A percentile compares a stretch with the other conserved stretches of the same genome.
Conservation (phyloP, 441 rosid species). For the Hura crepitans region DNA sequence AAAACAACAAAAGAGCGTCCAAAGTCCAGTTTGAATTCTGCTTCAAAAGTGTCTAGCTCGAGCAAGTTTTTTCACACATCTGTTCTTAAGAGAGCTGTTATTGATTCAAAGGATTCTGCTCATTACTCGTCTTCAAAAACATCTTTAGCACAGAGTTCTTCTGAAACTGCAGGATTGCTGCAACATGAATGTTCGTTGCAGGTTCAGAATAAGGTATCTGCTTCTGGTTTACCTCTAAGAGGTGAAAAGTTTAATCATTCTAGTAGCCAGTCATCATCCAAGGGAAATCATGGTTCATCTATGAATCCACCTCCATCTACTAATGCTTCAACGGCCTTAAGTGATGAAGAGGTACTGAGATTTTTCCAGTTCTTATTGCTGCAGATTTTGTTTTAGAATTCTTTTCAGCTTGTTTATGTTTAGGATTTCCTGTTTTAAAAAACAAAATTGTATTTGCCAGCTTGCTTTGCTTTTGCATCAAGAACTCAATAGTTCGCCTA, state of each 20-base stretch:
- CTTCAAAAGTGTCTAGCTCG: constrained; percentile 37
- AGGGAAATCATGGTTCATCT: constrained; percentile 42
- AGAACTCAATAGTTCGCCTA: constrained; percentile 96
- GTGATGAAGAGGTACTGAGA: constrained; percentile 84
- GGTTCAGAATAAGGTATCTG: constrained; percentile 36
- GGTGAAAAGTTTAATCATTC: constrained; percentile 57
- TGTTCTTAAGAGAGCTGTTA: constrained; percentile 35
- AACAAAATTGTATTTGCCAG: constrained; percentile 47
- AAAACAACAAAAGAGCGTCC: constrained; percentile 43
- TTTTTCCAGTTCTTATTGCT: neutral
- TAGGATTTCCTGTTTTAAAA: neutral
- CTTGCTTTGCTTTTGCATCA: constrained; percentile 96
- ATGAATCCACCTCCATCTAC: constrained; percentile 41
- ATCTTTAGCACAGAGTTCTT: constrained; percentile 40
- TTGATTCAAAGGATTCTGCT: constrained; percentile 47
- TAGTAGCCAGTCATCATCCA: constrained; percentile 39
- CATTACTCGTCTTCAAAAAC: constrained; percentile 41
- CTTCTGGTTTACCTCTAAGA: constrained; percentile 42
- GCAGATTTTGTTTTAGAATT: neutral
- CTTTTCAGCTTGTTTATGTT: neutral
- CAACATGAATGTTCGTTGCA: constrained; percentile 37
- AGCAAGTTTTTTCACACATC: constrained; percentile 50
- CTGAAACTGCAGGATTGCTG: constrained; percentile 37
- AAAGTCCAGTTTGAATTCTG: constrained; percentile 35
- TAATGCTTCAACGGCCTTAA: constrained; percentile 48